phyloP scores from a whole-genome alignment of 1,139 yeast species.

The Pichia sp. region DNA sequence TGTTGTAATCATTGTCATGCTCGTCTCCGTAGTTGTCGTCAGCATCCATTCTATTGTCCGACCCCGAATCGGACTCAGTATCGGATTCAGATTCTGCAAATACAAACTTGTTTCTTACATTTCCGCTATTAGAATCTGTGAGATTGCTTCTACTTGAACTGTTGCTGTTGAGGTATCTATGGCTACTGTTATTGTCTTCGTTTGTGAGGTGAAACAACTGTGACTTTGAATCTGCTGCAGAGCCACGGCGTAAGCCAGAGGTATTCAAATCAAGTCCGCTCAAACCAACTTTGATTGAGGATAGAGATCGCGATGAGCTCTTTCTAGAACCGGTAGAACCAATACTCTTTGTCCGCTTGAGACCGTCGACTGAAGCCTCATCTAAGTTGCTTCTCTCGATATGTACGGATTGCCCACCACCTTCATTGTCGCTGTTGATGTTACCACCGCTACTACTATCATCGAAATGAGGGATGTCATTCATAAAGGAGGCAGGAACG shows the following conservation, averaged over 20 bases:
- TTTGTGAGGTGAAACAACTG: conserved; percentile 26
- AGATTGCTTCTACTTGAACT: neutral
- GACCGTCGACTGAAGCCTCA: neutral
- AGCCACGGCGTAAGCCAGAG: conserved; percentile 27
- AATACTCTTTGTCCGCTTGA: conserved; percentile 24
- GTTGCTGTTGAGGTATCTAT: neutral
- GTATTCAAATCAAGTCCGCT: conserved; percentile 30
- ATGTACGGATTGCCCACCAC: neutral
- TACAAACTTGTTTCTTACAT: conserved; percentile 18
- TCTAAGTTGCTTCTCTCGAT: conserved; percentile 4
- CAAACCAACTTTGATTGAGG: conserved; percentile 31
- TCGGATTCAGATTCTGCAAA: conserved; percentile 19
- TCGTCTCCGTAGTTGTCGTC: neutral
- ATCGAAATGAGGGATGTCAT: conserved; percentile 8
- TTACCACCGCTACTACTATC: neutral
- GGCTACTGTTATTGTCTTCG: neutral
- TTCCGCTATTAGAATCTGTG: neutral
- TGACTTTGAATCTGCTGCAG: conserved; percentile 30
- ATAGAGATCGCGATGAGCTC: conserved; percentile 19
- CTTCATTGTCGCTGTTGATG: neutral
- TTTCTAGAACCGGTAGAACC: conserved; percentile 11
- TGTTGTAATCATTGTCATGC: neutral
- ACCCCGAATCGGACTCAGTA: conserved; percentile 12
- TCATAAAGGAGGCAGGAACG: conserved; percentile 8
- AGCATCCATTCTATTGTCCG: conserved; percentile 8